These are phyloP conservation scores for Zostera marina DNA, from an alignment of 116 monocot species.

Conservation along the genomic window DNA sequence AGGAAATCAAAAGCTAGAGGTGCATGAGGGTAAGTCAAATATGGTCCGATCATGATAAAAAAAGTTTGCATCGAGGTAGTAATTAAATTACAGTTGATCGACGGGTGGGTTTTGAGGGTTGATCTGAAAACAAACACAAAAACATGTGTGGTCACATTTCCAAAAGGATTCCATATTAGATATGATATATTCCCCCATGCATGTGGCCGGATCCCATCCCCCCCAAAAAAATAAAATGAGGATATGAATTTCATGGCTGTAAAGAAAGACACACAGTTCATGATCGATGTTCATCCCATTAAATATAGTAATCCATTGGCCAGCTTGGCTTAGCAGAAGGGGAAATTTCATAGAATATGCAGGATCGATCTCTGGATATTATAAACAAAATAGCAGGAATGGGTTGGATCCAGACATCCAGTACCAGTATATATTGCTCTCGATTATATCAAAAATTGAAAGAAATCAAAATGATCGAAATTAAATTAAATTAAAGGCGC, in stretches of 20 bases:
- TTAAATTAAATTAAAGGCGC: neutral
- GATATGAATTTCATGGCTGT: neutral
- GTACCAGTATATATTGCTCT: too few species aligned
- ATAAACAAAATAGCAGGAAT: slow-evolving; percentile 1
- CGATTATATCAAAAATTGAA: too few species aligned
- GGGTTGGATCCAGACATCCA: slow-evolving; percentile 12
- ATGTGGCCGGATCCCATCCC: neutral
- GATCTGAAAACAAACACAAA: neutral
- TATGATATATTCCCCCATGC: neutral
- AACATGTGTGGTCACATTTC: slow-evolving; percentile 2
- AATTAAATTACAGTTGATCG: too few species aligned
- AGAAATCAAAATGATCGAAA: too few species aligned
- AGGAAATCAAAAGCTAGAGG: too few species aligned
- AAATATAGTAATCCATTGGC: too few species aligned
- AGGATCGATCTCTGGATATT: neutral
- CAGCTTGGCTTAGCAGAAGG: too few species aligned
- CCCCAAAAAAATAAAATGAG: neutral
- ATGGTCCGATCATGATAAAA: too few species aligned
- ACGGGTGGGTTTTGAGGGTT: neutral
- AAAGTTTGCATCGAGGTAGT: too few species aligned
- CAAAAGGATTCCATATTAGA: neutral
- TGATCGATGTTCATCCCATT: too few species aligned
- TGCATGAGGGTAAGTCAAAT: too few species aligned
- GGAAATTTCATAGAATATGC: neutral
- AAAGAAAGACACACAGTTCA: too few species aligned